Conservation (phyloP, 805 yeast species). For the Candida koratica region DNA sequence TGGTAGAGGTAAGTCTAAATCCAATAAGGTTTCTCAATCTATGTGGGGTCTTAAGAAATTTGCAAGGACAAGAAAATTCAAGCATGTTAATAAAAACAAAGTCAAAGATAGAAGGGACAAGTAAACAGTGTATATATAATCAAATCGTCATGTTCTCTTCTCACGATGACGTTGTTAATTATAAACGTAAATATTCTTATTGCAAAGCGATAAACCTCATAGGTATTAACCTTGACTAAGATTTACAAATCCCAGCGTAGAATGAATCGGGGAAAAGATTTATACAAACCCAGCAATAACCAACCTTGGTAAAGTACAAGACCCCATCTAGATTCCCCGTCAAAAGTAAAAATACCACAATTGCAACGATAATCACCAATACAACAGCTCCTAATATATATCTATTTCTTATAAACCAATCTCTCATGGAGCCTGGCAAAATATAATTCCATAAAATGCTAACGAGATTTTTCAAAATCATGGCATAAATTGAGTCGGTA, state of each 20-base stretch:
- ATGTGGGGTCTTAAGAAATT: constrained; percentile 98
- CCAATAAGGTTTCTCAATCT: constrained; percentile 88
- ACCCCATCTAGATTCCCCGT: constrained; percentile 15
- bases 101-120: constrained; percentile 67
- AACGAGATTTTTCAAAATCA: constrained; percentile 2
- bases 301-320: background rate
- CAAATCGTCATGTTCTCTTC: background rate
- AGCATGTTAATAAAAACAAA: constrained; percentile 76
- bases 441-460: constrained; percentile 17
- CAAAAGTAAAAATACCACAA: constrained; percentile 12
- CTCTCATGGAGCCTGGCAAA: constrained; percentile 16
- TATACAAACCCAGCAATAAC: constrained; percentile 3
- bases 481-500: background rate
- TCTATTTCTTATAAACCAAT: constrained; percentile 9
- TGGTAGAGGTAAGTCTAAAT: constrained; percentile 99
- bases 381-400: constrained; percentile 1
- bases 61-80: constrained; percentile 90
- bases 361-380: constrained; percentile 9
- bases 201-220: too few relatives aligned
- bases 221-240: too few relatives aligned
- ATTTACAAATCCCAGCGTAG: constrained; percentile 1
- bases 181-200: too few relatives aligned
- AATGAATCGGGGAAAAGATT: constrained; percentile 3
- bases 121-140: constrained; percentile 12
- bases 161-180: background rate